Conservation (phyloP, 345 rosid genomes). For the Aegle marmelos region DNA sequence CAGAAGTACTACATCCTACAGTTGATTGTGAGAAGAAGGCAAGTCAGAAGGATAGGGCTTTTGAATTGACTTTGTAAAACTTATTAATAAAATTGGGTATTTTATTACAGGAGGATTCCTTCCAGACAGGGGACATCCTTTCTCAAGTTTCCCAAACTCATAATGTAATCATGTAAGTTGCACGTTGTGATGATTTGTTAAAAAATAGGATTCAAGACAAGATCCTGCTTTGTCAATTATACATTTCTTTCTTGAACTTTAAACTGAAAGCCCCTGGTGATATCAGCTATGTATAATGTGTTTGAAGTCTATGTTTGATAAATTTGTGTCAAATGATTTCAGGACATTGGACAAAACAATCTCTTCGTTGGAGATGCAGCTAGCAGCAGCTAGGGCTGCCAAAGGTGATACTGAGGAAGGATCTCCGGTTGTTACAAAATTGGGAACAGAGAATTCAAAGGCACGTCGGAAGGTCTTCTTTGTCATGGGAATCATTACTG, state of each 20-base stretch:
- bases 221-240: background rate
- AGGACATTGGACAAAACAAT: conserved; percentile 76
- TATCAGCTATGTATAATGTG: background rate
- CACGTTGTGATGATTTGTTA: conserved; percentile 8
- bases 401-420: conserved; percentile 40
- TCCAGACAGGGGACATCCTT: conserved; percentile 62
- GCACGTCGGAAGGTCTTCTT: conserved; percentile 61
- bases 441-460: conserved; percentile 44
- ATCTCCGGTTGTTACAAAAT: conserved; percentile 31
- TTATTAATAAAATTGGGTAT: conserved; percentile 19
- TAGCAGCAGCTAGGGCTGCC: conserved; percentile 76
- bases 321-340: conserved; percentile 18
- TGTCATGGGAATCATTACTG: conserved; percentile 81
- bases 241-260: background rate
- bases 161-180: conserved; percentile 74
- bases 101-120: conserved; percentile 42
- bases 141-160: conserved; percentile 93
- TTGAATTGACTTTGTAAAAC: background rate
- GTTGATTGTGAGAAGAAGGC: conserved; percentile 76
- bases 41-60: conserved; percentile 25
- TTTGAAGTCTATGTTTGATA: background rate
- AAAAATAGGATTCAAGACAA: conserved; percentile 1
- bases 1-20: conserved; percentile 40
- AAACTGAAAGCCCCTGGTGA: background rate
- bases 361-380: conserved; percentile 70